These are phyloP conservation scores for Calonectria multiphialidica DNA, from an alignment of 2,329 filamentous ascomycete species.

Conservation along the genomic window DNA sequence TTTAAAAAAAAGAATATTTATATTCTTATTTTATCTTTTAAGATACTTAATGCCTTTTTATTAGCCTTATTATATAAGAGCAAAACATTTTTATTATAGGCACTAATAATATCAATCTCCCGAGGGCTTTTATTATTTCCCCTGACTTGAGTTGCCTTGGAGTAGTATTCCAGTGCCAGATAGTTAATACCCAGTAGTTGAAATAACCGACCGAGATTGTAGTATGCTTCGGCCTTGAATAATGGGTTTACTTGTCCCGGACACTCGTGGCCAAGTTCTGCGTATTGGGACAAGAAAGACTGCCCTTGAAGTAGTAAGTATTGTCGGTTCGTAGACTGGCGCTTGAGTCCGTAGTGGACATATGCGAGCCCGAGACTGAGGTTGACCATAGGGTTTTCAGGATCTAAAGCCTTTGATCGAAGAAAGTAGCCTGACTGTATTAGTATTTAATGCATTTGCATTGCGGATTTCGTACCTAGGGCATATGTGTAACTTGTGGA, in stretches of 20 bases:
- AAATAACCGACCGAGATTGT: constrained; percentile 54
- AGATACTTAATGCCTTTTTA: constrained; percentile 30
- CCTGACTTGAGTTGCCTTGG: constrained; percentile 46
- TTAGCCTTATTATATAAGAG: constrained; percentile 47
- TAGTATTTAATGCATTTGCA: neutral
- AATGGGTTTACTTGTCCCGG: neutral
- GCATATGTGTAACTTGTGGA: constrained; percentile 87
- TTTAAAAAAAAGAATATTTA: neutral
- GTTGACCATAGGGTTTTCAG: constrained; percentile 81
- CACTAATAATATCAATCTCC: constrained; percentile 46
- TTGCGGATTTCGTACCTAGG: constrained; percentile 68
- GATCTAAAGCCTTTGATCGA: constrained; percentile 79
- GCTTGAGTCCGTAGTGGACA: constrained; percentile 89
- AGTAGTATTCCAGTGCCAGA: constrained; percentile 80
- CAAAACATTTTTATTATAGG: constrained; percentile 49
- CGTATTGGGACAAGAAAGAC: constrained; percentile 73
- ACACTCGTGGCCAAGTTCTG: constrained; percentile 28
- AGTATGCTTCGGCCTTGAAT: constrained; percentile 49
- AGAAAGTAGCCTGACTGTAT: constrained; percentile 79
- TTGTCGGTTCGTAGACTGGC: constrained; percentile 90
- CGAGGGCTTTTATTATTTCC: constrained; percentile 5
- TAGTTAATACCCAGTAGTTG: constrained; percentile 52
- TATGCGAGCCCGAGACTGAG: constrained; percentile 87
- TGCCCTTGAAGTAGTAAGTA: constrained; percentile 89
- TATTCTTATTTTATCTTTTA: neutral